Percentiles rank a stretch among this genome's conserved stretches.
phyloP scores from a whole-genome alignment of 768 basidiomycete species.

The Lactarius hatsudake region DNA sequence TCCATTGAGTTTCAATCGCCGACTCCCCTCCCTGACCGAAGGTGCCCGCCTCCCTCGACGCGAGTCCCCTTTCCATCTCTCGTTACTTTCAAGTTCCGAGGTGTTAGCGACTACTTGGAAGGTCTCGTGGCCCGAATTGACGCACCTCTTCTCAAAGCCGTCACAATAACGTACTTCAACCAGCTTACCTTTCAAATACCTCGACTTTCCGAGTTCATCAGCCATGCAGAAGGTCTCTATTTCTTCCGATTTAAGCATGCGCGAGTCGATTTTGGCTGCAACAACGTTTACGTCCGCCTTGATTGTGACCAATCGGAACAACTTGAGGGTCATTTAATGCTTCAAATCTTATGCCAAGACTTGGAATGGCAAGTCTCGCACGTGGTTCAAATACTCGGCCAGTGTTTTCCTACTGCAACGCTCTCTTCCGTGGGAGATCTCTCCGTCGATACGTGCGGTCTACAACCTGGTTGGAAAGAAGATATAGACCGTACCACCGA shows the following conservation, averaged over 20 bases:
- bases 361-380: constrained; percentile 4
- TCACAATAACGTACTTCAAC: neutral
- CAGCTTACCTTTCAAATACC: neutral
- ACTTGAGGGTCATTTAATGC: neutral
- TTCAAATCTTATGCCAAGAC: neutral
- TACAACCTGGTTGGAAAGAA: neutral
- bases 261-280: neutral
- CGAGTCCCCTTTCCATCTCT: neutral
- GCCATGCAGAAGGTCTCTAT: neutral
- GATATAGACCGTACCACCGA: neutral
- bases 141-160: neutral
- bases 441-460: neutral
- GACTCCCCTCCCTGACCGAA: neutral
- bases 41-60: no score
- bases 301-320: neutral
- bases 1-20: neutral
- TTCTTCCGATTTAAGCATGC: neutral
- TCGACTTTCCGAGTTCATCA: neutral
- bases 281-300: neutral
- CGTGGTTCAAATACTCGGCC: neutral
- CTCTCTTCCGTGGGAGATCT: neutral
- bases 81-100: neutral
- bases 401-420: neutral
- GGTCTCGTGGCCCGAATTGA: neutral
- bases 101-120: constrained; percentile 4